Percentiles rank a stretch among this genome's conserved stretches.
These are phyloP conservation scores for Ceratobasidium sp. DNA, from an alignment of 1,284 basidiomycete species.

Conservation along the genomic window DNA sequence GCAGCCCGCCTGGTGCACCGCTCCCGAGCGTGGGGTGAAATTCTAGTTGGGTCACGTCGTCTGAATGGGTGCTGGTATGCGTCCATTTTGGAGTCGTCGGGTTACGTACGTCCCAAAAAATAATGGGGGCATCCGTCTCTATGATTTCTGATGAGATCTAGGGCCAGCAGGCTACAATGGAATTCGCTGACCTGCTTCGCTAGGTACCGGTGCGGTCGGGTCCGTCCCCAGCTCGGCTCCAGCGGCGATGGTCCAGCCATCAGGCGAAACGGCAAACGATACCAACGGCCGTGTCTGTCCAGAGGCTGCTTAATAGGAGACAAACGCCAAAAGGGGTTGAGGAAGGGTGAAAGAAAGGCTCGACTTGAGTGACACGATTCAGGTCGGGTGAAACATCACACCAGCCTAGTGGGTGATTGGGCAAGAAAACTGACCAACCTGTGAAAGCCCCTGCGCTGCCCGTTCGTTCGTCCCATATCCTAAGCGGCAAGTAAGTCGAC, in stretches of 20 bases:
- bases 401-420: constrained; percentile 37
- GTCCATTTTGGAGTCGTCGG: constrained; percentile 58
- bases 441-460: constrained; percentile 37
- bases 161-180: neutral
- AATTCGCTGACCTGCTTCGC: constrained; percentile 28
- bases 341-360: constrained; percentile 27
- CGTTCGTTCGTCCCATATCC: constrained; percentile 35
- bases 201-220: constrained; percentile 58
- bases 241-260: constrained; percentile 70
- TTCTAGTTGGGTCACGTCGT: constrained; percentile 74
- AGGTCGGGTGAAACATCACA: constrained; percentile 35
- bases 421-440: constrained; percentile 35
- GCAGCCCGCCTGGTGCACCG: constrained; percentile 48
- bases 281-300: constrained; percentile 52
- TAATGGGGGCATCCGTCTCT: constrained; percentile 35
- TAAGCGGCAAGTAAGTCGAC: neutral
- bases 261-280: constrained; percentile 70
- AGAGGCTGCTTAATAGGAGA: constrained; percentile 36
- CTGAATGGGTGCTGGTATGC: constrained; percentile 74
- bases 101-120: constrained; percentile 61
- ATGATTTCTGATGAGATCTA: neutral
- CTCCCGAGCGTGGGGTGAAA: constrained; percentile 55
- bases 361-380: constrained; percentile 39
- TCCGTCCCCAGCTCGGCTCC: constrained; percentile 74
- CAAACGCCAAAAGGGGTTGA: neutral